Evolutionary conservation across 805 yeast species (phyloP).

Genomic region (Yarrowia sp.): DNA sequence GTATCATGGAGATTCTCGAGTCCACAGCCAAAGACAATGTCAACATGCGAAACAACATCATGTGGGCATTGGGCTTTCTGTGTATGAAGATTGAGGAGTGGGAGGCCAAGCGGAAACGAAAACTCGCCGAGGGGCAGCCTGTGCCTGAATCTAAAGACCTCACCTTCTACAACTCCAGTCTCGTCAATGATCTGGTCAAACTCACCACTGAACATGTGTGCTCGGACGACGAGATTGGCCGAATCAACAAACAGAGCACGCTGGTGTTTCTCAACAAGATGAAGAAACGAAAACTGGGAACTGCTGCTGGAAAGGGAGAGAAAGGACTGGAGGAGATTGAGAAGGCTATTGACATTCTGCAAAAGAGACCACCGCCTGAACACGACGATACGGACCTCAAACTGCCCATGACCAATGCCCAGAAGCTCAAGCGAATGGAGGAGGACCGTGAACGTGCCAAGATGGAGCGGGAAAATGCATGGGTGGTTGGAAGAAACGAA

Average conservation of each 20-base stretch:
- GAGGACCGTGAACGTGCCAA: slow-evolving; percentile 90
- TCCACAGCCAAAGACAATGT: slow-evolving; percentile 41
- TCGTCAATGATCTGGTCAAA: slow-evolving; percentile 23
- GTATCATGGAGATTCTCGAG: slow-evolving; percentile 66
- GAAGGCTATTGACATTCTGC: slow-evolving; percentile 2
- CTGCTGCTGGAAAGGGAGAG: slow-evolving; percentile 11
- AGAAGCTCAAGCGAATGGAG: slow-evolving; percentile 81
- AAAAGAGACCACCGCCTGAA: not conserved
- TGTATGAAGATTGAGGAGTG: slow-evolving; percentile 44
- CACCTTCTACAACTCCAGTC: slow-evolving; percentile 22
- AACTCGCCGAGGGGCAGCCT: not conserved
- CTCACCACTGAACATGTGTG: slow-evolving; percentile 27
- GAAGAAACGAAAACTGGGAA: slow-evolving; percentile 9
- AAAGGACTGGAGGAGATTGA: slow-evolving; percentile 9
- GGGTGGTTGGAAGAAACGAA: slow-evolving; percentile 62
- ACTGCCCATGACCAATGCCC: slow-evolving; percentile 52
- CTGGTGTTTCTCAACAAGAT: slow-evolving; percentile 10
- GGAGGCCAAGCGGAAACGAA: slow-evolving; percentile 33
- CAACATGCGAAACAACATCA: slow-evolving; percentile 68
- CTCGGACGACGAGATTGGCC: slow-evolving; percentile 30
- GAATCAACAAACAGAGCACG: slow-evolving; percentile 42
- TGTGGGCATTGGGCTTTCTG: slow-evolving; percentile 74
- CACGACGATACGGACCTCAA: slow-evolving; percentile 18
- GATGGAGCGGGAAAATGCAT: slow-evolving; percentile 76
- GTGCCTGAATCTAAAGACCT: slow-evolving; percentile 7